Conservation (phyloP, 192 early-diverging fungal genomes). For the Lunasporangiospora selenospora region DNA sequence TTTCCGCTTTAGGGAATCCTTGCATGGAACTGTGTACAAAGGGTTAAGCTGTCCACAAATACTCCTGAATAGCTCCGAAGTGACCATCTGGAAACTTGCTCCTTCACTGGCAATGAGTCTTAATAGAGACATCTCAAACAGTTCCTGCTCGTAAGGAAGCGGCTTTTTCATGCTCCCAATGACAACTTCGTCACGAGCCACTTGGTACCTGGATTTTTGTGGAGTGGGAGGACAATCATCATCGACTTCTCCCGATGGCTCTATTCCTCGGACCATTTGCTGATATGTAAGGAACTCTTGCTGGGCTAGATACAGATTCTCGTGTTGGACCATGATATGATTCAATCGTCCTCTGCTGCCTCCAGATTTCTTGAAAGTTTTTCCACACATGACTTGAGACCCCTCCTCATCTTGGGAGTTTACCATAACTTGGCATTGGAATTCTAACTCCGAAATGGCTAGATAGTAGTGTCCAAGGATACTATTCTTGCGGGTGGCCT, state of each 20-base stretch:
- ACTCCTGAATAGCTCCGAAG: background rate
- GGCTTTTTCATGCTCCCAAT: conserved; percentile 4
- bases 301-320: background rate
- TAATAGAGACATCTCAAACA: background rate
- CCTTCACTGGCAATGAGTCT: background rate
- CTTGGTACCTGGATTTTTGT: conserved; percentile 4
- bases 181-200: background rate
- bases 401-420: too few relatives aligned
- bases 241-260: background rate
- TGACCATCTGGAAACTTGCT: background rate
- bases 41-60: too few relatives aligned
- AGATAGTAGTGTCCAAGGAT: too few relatives aligned
- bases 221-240: conserved; percentile 6
- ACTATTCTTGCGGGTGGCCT: too few relatives aligned
- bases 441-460: too few relatives aligned
- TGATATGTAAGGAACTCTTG: conserved; percentile 10
- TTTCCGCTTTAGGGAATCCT: too few relatives aligned
- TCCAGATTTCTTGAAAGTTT: conserved; percentile 1
- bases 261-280: background rate
- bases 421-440: too few relatives aligned
- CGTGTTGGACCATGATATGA: background rate
- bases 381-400: conserved; percentile 7
- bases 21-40: too few relatives aligned
- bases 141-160: background rate
- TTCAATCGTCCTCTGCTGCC: conserved; percentile 3